Percentiles rank a stretch among this genome's conserved stretches.
Conservation (phyloP, 129 eudicot species). For the Oenanthe sinensis region DNA sequence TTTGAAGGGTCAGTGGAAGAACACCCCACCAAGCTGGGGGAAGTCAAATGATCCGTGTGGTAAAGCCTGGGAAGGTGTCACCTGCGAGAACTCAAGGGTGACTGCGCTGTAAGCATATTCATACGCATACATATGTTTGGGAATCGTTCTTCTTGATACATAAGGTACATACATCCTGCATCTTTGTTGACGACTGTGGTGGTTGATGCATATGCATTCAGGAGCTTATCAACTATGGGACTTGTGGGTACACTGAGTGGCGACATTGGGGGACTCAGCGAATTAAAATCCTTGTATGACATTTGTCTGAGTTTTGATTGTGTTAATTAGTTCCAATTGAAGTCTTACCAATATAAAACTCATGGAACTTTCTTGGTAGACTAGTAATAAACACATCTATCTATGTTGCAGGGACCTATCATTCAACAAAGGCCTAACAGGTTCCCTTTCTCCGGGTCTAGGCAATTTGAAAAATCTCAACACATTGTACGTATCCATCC, state of each 20-base stretch:
- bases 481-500: conserved; percentile 48
- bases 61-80: conserved; percentile 79
- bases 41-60: conserved; percentile 78
- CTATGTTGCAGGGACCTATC: conserved; percentile 69
- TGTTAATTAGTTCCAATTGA: background rate
- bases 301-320: background rate
- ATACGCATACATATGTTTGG: background rate
- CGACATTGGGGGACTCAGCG: conserved; percentile 80
- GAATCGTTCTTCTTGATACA: background rate
- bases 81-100: conserved; percentile 66
- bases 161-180: background rate
- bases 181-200: background rate
- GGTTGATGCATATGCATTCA: conserved; percentile 1
- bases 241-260: conserved; percentile 65
- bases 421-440: conserved; percentile 74
- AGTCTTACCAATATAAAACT: background rate
- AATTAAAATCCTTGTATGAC: conserved; percentile 63
- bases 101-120: conserved; percentile 36
- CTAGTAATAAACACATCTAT: background rate
- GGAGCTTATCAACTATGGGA: conserved; percentile 88
- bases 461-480: conserved; percentile 66
- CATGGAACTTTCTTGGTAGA: background rate
- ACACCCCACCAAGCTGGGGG: conserved; percentile 85
- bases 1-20: conserved; percentile 68
- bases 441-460: conserved; percentile 59